Conservation (phyloP, 1,139 yeast species). For the Suhomyces yuchorum region DNA sequence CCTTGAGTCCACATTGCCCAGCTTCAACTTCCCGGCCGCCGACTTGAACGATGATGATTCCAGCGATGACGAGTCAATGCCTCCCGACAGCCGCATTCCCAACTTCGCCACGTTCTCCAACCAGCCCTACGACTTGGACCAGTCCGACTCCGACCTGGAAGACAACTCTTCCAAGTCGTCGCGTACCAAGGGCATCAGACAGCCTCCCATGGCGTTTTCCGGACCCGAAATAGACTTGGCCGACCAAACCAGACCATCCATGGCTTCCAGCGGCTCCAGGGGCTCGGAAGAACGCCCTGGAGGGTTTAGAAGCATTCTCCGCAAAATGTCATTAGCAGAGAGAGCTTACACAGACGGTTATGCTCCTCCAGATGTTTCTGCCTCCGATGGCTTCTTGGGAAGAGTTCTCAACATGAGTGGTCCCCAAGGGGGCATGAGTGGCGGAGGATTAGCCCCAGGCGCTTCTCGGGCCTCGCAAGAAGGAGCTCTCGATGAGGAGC, state of each 20-base stretch:
- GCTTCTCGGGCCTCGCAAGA: constrained; percentile 31
- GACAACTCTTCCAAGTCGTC: constrained; percentile 10
- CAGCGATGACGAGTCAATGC: constrained; percentile 9
- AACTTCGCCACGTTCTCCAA: constrained; percentile 6
- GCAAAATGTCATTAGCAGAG: constrained; percentile 41
- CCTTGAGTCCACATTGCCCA: constrained; percentile 20
- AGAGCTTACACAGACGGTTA: constrained; percentile 28
- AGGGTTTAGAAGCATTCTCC: constrained; percentile 24
- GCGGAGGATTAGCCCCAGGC: constrained; percentile 50
- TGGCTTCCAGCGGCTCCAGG: constrained; percentile 9
- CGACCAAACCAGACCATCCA: constrained; percentile 22
- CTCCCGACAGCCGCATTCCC: constrained; percentile 8
- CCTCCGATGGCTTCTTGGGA: constrained; percentile 45
- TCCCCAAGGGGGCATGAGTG: constrained; percentile 31
- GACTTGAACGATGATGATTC: constrained; percentile 12
- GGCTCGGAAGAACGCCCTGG: constrained; percentile 7
- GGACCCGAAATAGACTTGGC: constrained; percentile 23
- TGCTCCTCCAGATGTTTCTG: constrained; percentile 21
- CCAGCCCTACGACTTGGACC: constrained; percentile 10
- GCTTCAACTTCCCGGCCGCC: constrained; percentile 16
- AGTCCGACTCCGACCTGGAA: constrained; percentile 17
- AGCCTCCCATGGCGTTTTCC: not conserved
- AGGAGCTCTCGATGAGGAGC: constrained; percentile 28
- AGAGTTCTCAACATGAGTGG: constrained; percentile 33
- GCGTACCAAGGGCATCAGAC: constrained; percentile 6